Evolutionary conservation across 2,329 filamentous ascomycete species (phyloP).

Genomic region (Stemphylium lycopersici): DNA sequence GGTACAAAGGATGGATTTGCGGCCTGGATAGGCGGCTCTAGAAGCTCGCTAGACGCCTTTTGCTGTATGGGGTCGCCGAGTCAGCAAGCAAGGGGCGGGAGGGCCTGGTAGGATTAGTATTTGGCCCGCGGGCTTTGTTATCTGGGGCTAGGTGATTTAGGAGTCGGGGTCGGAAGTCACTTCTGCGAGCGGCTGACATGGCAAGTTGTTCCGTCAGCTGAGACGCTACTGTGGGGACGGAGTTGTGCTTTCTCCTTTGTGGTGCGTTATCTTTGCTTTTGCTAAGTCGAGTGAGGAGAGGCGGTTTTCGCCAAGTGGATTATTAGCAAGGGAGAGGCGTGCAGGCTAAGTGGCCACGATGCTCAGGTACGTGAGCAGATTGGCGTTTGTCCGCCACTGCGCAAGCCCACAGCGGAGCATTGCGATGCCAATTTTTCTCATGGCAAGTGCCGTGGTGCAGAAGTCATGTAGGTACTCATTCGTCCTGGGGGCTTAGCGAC

Average conservation of each 20-base stretch:
- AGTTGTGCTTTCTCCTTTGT: conserved; percentile 6
- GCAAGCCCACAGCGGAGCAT: conserved; percentile 11
- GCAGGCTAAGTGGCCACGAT: conserved; percentile 19
- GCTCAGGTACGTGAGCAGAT: conserved; percentile 20
- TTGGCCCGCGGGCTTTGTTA: conserved; percentile 3
- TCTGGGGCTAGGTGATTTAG: background rate
- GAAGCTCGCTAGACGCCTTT: conserved; percentile 31
- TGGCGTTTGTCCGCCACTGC: conserved; percentile 16
- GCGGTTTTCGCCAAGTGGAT: conserved; percentile 12
- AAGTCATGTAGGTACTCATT: conserved; percentile 1
- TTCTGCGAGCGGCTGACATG: conserved; percentile 13
- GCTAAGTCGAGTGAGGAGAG: conserved; percentile 11
- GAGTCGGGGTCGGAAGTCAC: background rate
- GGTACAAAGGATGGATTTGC: conserved; percentile 12
- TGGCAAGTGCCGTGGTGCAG: conserved; percentile 12
- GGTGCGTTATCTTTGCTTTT: conserved; percentile 23
- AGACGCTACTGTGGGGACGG: conserved; percentile 16
- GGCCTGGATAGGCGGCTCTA: conserved; percentile 16
- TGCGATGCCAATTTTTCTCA: conserved; percentile 8
- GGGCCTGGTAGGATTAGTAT: conserved; percentile 9
- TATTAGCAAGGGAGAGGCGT: conserved; percentile 6
- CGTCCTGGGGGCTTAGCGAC: background rate
- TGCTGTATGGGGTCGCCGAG: conserved; percentile 24
- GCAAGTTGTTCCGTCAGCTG: conserved; percentile 16
- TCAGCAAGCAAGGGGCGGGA: conserved; percentile 24